Evolutionary conservation across 108 stramenopile species (phyloP), one percentile per base, ranked within the genome.

Genomic region (Stephanodiscus minutulus): DNA sequence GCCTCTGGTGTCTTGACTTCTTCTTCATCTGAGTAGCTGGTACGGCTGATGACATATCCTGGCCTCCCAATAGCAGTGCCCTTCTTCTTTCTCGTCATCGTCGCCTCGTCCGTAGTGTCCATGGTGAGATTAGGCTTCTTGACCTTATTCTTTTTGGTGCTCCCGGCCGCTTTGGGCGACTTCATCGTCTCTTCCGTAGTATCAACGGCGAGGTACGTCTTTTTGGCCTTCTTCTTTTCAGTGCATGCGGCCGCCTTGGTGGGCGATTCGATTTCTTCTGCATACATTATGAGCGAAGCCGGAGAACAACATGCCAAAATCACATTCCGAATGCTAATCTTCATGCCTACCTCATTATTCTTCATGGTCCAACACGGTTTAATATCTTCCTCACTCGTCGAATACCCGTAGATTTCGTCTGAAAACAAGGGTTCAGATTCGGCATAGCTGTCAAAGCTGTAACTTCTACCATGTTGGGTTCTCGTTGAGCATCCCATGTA

Each of bases 401-500:
- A 6, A 9, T 44, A 57, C 28, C 36, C 53, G 4, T 36, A 33
- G 9, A 37, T 35, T 20, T 68, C 66, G 33, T 76, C 74, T 7
- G 59, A 35, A 28, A 60, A n/a, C 20, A 60, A 36, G 35, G 59
- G n/a, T 22, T 60, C 35, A 2, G 36, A 8, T 41, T 49, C 53
- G 25, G 56, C 71, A 13, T 66, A 47, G 22, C 39, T n/a, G n/a
- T 53, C 74, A 21, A 56, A 72, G 20, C 53, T 33, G 20, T 54
- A 75, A 41, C 61, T 59, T 20, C 53, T 75, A 3, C 60, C 74
- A 43, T 8, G 8, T 35, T 46, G 8, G 21, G 13, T 41, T 53
- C 52, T 20, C 29, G 35, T 37, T 28, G 78, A 73, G 62, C 78
- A 79, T n/a, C 78, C 78, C 59, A 79, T 79, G 61, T 79, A 79